Evolutionary conservation across 2,329 filamentous ascomycete species (phyloP).

Genomic region (Huntiella decipiens): DNA sequence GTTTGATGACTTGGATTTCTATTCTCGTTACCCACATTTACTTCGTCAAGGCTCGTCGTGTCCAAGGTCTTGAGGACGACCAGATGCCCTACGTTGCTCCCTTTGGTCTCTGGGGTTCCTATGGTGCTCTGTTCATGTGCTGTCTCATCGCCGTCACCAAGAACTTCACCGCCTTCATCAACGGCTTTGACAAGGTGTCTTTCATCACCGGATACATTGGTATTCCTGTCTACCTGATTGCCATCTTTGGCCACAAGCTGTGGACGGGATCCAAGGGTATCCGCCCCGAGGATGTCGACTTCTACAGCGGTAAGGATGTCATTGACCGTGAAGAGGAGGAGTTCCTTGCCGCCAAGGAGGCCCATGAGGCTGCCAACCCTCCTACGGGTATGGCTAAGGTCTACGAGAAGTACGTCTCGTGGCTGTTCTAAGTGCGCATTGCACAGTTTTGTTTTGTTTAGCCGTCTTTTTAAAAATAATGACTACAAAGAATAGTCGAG

Average conservation of each 20-base stretch:
- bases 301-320: conserved; percentile 53
- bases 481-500: no score
- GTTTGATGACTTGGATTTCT: conserved; percentile 47
- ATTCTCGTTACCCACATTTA: conserved; percentile 48
- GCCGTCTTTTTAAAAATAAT: no score
- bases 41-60: conserved; percentile 43
- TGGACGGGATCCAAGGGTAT: conserved; percentile 34
- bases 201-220: conserved; percentile 64
- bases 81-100: conserved; percentile 48
- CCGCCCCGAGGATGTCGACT: conserved; percentile 41
- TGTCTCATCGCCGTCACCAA: conserved; percentile 61
- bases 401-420: conserved; percentile 12
- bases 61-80: conserved; percentile 36
- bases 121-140: conserved; percentile 49
- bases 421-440: conserved; percentile 10
- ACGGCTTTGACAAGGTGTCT: conserved; percentile 32
- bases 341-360: conserved; percentile 32
- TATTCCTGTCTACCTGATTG: conserved; percentile 52
- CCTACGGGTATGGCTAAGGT: conserved; percentile 9
- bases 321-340: conserved; percentile 56
- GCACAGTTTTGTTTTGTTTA: no score
- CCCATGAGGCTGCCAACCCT: conserved; percentile 14
- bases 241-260: conserved; percentile 51
- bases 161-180: conserved; percentile 57
- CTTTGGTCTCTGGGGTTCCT: conserved; percentile 51